Evolutionary conservation across 306 rosid species (phyloP).

Genomic region (Vicia faba): DNA sequence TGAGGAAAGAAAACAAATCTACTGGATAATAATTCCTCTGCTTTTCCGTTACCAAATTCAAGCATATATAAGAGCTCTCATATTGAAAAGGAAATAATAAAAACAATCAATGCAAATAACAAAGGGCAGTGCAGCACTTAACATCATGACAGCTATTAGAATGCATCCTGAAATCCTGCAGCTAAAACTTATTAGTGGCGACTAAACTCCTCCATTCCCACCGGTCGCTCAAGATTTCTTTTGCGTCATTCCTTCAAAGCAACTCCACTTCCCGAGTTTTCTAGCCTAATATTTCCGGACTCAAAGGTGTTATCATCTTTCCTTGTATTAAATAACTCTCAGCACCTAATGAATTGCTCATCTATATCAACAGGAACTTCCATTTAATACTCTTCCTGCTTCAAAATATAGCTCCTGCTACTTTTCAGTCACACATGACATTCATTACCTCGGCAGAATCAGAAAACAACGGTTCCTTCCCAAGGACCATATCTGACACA

Average conservation of each 20-base stretch:
- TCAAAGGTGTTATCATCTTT: not conserved
- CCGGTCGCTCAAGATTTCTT: not conserved
- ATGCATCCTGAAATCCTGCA: not conserved
- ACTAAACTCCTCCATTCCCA: not conserved
- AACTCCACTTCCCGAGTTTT: not conserved
- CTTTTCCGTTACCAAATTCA: not conserved
- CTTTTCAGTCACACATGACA: not conserved
- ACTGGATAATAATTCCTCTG: not conserved
- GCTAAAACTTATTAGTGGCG: not conserved
- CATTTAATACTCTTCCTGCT: not conserved
- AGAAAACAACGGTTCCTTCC: too few species aligned
- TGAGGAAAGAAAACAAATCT: not conserved
- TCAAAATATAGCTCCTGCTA: not conserved
- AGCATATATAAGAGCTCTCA: not conserved
- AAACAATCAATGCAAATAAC: constrained; percentile 3
- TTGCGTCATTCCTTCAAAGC: not conserved
- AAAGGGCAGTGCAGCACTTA: not conserved
- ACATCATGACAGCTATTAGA: not conserved
- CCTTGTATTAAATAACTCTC: not conserved
- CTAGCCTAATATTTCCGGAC: not conserved
- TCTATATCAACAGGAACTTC: not conserved
- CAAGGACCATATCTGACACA: too few species aligned
- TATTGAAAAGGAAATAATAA: not conserved
- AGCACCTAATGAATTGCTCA: constrained; percentile 1
- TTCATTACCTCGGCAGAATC: not conserved